A percentile compares a stretch with the other conserved stretches of the same genome.
These are phyloP conservation scores for Aureobasidium leucospermi DNA, from an alignment of 2,329 filamentous ascomycete genomes.

Conservation along the genomic window DNA sequence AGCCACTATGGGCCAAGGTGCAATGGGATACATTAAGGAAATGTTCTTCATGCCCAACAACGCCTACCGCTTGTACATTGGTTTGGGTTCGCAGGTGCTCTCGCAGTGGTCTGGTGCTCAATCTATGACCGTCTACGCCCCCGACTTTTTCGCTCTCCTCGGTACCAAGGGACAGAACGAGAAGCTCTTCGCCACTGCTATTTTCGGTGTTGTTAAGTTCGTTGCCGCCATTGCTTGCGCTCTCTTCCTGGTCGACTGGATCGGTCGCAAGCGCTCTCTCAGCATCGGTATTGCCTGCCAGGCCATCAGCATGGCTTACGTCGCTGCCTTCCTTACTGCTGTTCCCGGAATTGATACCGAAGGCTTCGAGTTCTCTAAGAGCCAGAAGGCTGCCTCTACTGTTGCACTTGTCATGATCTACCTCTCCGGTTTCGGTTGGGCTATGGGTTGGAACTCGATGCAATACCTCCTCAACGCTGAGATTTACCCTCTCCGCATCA, in stretches of 20 bases:
- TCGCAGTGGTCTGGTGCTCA: conserved; percentile 67
- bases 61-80: conserved; percentile 62
- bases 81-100: conserved; percentile 59
- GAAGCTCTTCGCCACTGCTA: conserved; percentile 61
- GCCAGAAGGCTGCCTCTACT: conserved; percentile 52
- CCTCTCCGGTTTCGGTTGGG: conserved; percentile 61
- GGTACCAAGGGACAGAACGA: conserved; percentile 61
- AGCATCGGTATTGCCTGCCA: conserved; percentile 42
- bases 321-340: conserved; percentile 43
- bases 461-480: conserved; percentile 69
- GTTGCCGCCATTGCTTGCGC: conserved; percentile 59
- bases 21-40: conserved; percentile 58
- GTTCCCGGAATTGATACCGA: conserved; percentile 48
- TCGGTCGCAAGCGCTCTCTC: conserved; percentile 59
- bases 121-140: conserved; percentile 64
- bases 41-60: conserved; percentile 61
- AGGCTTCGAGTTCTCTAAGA: conserved; percentile 38
- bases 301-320: conserved; percentile 42
- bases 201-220: conserved; percentile 70
- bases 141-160: conserved; percentile 62
- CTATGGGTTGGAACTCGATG: conserved; percentile 65
- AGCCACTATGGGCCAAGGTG: conserved; percentile 56
- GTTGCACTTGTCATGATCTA: conserved; percentile 52
- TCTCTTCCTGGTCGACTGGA: conserved; percentile 68
- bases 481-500: conserved; percentile 67